A percentile compares a stretch with the other conserved stretches of the same genome.
These are phyloP conservation scores for Diospyros kaki DNA, from an alignment of 148 eudicot species.

Conservation along the genomic window DNA sequence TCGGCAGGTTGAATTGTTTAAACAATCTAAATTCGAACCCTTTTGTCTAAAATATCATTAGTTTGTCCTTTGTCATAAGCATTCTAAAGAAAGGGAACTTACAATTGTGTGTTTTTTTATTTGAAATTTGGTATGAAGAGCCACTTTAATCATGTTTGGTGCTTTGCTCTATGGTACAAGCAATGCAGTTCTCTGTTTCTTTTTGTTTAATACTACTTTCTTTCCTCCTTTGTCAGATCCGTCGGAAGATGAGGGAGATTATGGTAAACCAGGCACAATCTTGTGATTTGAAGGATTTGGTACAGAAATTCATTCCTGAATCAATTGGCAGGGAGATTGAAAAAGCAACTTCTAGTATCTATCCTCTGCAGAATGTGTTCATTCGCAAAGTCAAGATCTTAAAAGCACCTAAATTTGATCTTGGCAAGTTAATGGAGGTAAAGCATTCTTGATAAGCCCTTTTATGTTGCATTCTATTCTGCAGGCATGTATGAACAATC, in stretches of 20 bases:
- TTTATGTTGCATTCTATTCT: too few relatives aligned
- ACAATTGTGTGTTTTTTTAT: background rate
- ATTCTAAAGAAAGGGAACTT: too few relatives aligned
- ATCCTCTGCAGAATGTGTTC: constrained; percentile 75
- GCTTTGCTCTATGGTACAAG: too few relatives aligned
- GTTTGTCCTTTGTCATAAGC: background rate
- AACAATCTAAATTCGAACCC: background rate
- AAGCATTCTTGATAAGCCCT: too few relatives aligned
- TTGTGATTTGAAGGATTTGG: constrained; percentile 81
- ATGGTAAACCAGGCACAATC: constrained; percentile 83
- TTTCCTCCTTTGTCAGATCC: constrained; percentile 38
- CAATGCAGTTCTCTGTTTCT: background rate
- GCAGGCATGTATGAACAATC: too few relatives aligned
- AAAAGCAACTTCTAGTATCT: constrained; percentile 76
- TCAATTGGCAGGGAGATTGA: constrained; percentile 85
- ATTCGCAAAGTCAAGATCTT: constrained; percentile 83
- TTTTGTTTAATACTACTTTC: background rate
- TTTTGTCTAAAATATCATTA: background rate
- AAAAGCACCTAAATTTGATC: constrained; percentile 84
- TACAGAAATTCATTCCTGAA: constrained; percentile 76
- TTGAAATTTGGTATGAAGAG: background rate
- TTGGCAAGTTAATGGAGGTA: constrained; percentile 87
- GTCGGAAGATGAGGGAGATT: constrained; percentile 85
- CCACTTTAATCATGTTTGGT: too few relatives aligned
- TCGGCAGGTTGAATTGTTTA: constrained; percentile 10